Percentiles rank a stretch among this genome's conserved stretches.
Conservation (phyloP, 805 yeast genomes). For the Lachancea waltii region DNA sequence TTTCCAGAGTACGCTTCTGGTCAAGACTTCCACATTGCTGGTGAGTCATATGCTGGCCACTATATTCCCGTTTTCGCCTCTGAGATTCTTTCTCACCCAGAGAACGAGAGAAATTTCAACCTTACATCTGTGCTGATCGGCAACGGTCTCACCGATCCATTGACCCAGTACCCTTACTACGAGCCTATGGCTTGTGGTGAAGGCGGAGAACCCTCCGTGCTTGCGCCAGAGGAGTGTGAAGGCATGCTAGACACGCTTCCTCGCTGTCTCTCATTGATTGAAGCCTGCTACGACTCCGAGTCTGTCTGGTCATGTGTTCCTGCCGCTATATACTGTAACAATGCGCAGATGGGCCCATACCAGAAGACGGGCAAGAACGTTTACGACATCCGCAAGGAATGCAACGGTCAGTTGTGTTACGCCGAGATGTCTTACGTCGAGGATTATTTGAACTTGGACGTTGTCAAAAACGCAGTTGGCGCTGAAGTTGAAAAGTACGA, state of each 20-base stretch:
- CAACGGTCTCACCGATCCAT: slow-evolving; percentile 84
- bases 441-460: slow-evolving; percentile 66
- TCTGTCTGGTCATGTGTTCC: slow-evolving; percentile 85
- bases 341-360: slow-evolving; percentile 74
- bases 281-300: slow-evolving; percentile 69
- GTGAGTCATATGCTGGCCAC: slow-evolving; percentile 92
- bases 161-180: slow-evolving; percentile 68
- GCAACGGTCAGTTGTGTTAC: slow-evolving; percentile 78
- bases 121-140: slow-evolving; percentile 79
- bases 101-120: slow-evolving; percentile 50
- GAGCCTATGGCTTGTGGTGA: slow-evolving; percentile 94
- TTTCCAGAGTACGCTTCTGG: slow-evolving; percentile 48
- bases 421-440: slow-evolving; percentile 70
- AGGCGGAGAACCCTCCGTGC: slow-evolving; percentile 76
- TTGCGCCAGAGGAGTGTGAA: slow-evolving; percentile 74
- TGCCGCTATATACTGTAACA: slow-evolving; percentile 85
- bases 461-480: slow-evolving; percentile 77
- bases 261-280: slow-evolving; percentile 69
- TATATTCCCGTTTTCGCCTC: slow-evolving; percentile 86
- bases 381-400: slow-evolving; percentile 78
- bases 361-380: slow-evolving; percentile 83
- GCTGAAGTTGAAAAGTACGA: slow-evolving; percentile 78
- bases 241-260: slow-evolving; percentile 61
- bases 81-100: slow-evolving; percentile 63
- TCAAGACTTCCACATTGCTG: slow-evolving; percentile 77